Evolutionary conservation across 495 filamentous ascomycete species (phyloP).

Genomic region (Immersiella caudata): DNA sequence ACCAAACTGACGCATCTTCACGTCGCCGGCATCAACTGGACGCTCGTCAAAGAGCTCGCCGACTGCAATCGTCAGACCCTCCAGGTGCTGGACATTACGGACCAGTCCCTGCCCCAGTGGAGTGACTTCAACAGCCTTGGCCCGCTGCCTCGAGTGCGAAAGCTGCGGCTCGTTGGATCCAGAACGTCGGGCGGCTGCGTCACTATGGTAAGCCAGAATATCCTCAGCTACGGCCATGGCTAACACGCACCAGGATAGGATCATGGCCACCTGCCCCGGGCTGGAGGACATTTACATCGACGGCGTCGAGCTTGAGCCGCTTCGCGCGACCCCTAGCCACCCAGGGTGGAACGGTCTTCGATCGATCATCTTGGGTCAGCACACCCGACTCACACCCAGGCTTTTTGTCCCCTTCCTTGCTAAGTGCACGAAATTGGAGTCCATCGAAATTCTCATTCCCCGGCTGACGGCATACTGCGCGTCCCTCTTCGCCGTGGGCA

Average conservation of each 20-base stretch:
- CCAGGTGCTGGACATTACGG: not conserved
- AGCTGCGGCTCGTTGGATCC: not conserved
- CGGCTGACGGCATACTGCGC: not conserved
- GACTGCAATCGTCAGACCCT: not conserved
- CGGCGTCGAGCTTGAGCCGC: not conserved
- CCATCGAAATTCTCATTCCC: constrained; percentile 1
- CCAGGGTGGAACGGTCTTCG: not conserved
- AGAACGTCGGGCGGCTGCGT: not conserved
- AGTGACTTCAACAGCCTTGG: not conserved
- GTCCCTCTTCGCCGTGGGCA: not conserved
- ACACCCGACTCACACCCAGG: not conserved
- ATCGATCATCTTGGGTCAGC: not conserved
- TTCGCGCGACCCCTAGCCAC: not conserved
- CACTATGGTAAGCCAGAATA: not conserved
- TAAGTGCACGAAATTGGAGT: not conserved
- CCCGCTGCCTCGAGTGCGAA: not conserved
- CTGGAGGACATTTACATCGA: not conserved
- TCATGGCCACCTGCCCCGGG: not conserved
- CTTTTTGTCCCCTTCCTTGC: not conserved
- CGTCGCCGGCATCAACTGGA: not conserved
- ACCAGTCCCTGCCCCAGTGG: not conserved
- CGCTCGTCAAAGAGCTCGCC: not conserved
- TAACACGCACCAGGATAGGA: not conserved
- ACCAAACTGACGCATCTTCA: not conserved
- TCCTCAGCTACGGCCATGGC: not conserved